Base-by-base conservation (phyloP, 2,329 filamentous ascomycete genomes). In the Zasmidium citrigriseum region DNA sequence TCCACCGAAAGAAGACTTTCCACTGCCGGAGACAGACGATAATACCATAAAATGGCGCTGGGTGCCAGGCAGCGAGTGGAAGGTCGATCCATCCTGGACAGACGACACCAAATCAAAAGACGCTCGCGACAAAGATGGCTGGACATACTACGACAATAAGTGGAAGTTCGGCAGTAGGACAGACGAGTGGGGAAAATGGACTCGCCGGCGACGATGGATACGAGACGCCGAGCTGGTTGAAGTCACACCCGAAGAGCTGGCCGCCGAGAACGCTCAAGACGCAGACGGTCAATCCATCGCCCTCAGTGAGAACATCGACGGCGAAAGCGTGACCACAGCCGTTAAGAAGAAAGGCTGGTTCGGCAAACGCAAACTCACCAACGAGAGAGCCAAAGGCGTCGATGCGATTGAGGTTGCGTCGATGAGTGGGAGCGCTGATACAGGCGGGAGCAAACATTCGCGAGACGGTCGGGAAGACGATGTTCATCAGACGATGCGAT, bases 71-170 rank as follows among this genome's bases (percentile, higher is more conserved):
- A 90, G 90, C 66, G 85, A 89, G 56, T 99, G 95, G 95, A 85
- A 86, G 54, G 87, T 98, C 23, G 93, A 98, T 67, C 89, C 90
- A 0, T 86, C 86, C 1, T 75, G 60, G 79, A 84, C 1, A 82
- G 87, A 76, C 23, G 65, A 67, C 21, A 62, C 67, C 21, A 67
- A 52, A 24, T 61, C 64, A 10, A 70, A 70, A 54, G 70, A 71
- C 7, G 70, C 68, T 12, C 73, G 73, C n/a, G 78, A 80, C 22
- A 88, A 84, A 2, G 86, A 88, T 66, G 95, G 93, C 1, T 99
- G 95, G 95, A 91, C 96, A 38, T 99, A 95, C 75, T 99, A 97
- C 72, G 95, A 99, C 70, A 98, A 93, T 73, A 97, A 96, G 89
- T 99, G 95, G 95, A 88, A 92, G 72, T 89, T 91, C 66, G 93